Evolutionary conservation across 441 rosid species (phyloP), one percentile per base, ranked within the genome.

Genomic region (Isatis lusitanica): DNA sequence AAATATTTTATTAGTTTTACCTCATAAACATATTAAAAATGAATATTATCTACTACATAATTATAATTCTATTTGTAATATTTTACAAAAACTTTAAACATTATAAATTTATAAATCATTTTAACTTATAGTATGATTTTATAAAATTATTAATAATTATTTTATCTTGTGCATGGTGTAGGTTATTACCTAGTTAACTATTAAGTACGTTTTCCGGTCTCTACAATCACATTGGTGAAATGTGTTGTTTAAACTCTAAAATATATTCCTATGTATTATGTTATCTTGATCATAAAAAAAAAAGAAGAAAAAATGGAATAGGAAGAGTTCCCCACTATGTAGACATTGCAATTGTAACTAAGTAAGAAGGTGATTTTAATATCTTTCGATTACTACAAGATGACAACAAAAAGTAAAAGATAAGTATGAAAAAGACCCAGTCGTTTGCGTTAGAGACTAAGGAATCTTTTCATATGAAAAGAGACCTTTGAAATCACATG

Each of bases 361-460:
- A 66, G 72, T 58, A 58, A 59, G 30, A 65, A 24, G 15, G 24
- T 57, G 57, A 50, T 58, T 39, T 67, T 59, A 21, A 58, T 61
- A 58, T 61, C 53, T 66, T 66, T 66, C 46, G 48, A 26, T 66
- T 68, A 74, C 57, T 10, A 70, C 55, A 51, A 67, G 55, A 48
- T 30, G 62, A 66, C 62, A 67, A 67, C 3, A 36, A 42, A 60
- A 40, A 42, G 56, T 52, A 18, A 63, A 63, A 51, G 52, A 21
- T 16, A 39, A 12, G 35, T 36, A 0, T 30, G 70, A 52, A 40
- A 71, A 63, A 63, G 68, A 42, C 55, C 0, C 26, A 60, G 58
- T 7, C 52, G 50, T 71, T 61, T 61, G 61, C 68, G 43, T 61
- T 71, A 38, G 68, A 60, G 75, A 71, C 63, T 63, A 72, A 72